phyloP scores from a whole-genome alignment of 495 filamentous ascomycete species.

The Podospora conica region DNA sequence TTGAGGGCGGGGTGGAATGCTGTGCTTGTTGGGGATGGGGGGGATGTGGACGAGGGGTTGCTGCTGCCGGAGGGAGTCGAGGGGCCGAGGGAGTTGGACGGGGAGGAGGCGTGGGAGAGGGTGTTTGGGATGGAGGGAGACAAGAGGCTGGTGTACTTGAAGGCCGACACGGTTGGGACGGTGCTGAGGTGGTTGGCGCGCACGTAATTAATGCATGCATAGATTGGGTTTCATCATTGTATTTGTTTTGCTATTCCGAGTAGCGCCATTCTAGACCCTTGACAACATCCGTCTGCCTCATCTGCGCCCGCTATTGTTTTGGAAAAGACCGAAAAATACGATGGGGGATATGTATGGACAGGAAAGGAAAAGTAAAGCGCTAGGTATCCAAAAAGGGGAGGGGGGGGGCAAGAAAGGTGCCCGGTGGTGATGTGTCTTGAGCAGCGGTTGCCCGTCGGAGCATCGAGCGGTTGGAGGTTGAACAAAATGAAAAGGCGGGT shows the following conservation, averaged over 20 bases:
- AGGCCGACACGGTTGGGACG: not conserved
- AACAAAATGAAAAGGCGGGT: not conserved
- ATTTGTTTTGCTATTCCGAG: not conserved
- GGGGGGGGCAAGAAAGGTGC: not conserved
- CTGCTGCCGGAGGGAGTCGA: not conserved
- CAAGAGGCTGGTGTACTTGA: not conserved
- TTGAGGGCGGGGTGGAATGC: slow-evolving; percentile 58
- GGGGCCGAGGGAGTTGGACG: not conserved
- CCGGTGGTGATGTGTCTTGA: not conserved
- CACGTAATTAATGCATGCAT: not conserved
- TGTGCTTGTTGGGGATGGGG: slow-evolving; percentile 26
- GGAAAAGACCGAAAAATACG: not conserved
- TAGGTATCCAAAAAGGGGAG: not conserved
- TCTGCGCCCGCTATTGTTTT: not conserved
- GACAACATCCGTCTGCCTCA: not conserved
- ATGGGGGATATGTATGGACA: not conserved
- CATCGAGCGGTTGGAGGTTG: not conserved
- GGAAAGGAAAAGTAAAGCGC: not conserved
- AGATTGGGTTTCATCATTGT: not conserved
- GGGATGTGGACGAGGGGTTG: not conserved
- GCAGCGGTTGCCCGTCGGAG: not conserved
- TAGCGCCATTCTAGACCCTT: not conserved
- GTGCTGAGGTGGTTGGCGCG: not conserved
- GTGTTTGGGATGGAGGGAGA: not conserved
- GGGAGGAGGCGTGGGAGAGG: not conserved